A percentile compares a stretch with the other conserved stretches of the same genome.
These are phyloP conservation scores for Sugiyamaella floridensis DNA, from an alignment of 805 yeast species.

Conservation along the genomic window DNA sequence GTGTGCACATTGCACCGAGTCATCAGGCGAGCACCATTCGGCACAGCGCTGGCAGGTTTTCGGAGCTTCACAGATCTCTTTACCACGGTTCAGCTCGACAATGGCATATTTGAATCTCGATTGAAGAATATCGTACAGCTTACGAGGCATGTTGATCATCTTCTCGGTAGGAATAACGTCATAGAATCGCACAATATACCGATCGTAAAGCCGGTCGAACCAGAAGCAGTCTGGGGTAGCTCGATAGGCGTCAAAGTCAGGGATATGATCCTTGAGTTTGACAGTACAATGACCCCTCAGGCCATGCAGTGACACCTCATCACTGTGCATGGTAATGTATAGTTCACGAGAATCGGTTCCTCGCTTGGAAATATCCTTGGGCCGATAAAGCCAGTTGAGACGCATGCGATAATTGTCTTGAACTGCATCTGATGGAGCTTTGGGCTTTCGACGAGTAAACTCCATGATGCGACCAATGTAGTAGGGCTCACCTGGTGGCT, in stretches of 20 bases:
- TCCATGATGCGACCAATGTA: constrained; percentile 81
- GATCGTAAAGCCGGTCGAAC: constrained; percentile 77
- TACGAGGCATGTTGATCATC: constrained; percentile 49
- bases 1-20: constrained; percentile 72
- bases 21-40: constrained; percentile 76
- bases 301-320: constrained; percentile 66
- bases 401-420: constrained; percentile 36
- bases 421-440: constrained; percentile 8
- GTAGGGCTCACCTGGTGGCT: constrained; percentile 93
- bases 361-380: constrained; percentile 69
- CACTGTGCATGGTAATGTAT: constrained; percentile 81
- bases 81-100: constrained; percentile 61
- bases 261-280: constrained; percentile 59
- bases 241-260: constrained; percentile 48
- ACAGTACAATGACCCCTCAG: constrained; percentile 73
- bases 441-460: constrained; percentile 35
- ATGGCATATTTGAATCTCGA: constrained; percentile 69
- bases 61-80: constrained; percentile 56
- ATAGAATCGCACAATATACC: constrained; percentile 76
- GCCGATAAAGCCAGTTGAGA: constrained; percentile 88
- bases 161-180: constrained; percentile 63
- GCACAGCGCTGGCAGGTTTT: constrained; percentile 66
- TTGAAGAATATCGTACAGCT: constrained; percentile 53
- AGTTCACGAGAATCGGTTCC: constrained; percentile 66
- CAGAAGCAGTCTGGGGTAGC: constrained; percentile 65